phyloP scores from a whole-genome alignment of 345 rosid species.

The Eucalyptus pumila region DNA sequence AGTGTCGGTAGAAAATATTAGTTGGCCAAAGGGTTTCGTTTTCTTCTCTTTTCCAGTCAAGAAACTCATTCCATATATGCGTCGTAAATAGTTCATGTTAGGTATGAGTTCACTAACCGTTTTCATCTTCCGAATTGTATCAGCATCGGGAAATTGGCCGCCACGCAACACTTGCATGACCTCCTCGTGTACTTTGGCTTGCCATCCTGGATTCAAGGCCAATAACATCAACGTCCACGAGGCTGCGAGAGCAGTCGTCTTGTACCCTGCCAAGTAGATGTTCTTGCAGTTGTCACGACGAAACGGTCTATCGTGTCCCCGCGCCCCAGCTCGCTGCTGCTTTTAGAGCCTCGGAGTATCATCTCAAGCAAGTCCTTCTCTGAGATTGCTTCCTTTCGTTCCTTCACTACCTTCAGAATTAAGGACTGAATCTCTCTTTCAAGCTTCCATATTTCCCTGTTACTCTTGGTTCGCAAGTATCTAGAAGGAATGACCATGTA shows the following conservation, averaged over 20 bases:
- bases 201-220: slow-evolving; percentile 12
- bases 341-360: slow-evolving; percentile 6
- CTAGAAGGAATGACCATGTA: neutral
- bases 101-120: neutral
- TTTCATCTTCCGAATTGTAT: neutral
- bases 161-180: neutral
- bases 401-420: slow-evolving; percentile 11
- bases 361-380: slow-evolving; percentile 24
- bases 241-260: slow-evolving; percentile 16
- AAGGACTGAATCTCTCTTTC: slow-evolving; percentile 7
- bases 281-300: slow-evolving; percentile 31
- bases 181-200: neutral
- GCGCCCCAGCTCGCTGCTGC: neutral
- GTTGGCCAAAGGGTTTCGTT: too few relatives aligned
- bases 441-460: slow-evolving; percentile 26
- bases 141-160: neutral
- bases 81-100: too few relatives aligned
- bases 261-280: slow-evolving; percentile 34
- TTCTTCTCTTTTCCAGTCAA: too few relatives aligned
- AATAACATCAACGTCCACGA: slow-evolving; percentile 22
- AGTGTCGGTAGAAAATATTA: too few relatives aligned
- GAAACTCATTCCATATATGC: too few relatives aligned
- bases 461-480: slow-evolving; percentile 11
- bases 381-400: neutral
- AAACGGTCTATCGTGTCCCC: slow-evolving; percentile 1